Percentiles rank a stretch among this genome's conserved stretches.
phyloP scores from a whole-genome alignment of 495 filamentous ascomycete species.

The Aspergillus indologenus region DNA sequence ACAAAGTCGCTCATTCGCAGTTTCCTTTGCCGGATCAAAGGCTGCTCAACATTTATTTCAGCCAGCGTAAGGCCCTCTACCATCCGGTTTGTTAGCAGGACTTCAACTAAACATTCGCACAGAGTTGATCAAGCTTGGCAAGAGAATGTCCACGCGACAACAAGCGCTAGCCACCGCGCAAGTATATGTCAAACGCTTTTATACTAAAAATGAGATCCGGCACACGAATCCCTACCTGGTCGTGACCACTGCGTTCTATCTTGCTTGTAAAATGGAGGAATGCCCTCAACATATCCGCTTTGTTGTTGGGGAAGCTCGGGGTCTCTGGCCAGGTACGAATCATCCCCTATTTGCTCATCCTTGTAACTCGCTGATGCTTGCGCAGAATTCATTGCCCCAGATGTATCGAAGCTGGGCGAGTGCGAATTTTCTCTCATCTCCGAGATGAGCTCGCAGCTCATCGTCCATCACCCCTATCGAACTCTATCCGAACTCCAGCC shows the following conservation, averaged over 20 bases:
- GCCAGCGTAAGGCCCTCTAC: conserved; percentile 62
- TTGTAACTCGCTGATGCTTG: conserved; percentile 16
- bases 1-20: conserved; percentile 66
- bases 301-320: conserved; percentile 79
- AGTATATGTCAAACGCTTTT: conserved; percentile 91
- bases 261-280: conserved; percentile 99
- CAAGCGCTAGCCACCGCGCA: conserved; percentile 94
- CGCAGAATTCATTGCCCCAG: conserved; percentile 71
- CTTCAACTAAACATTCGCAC: conserved; percentile 14
- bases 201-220: conserved; percentile 84
- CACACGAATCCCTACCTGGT: conserved; percentile 93
- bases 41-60: conserved; percentile 87
- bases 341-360: neutral
- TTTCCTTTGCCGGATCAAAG: conserved; percentile 79
- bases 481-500: conserved; percentile 71
- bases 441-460: conserved; percentile 91
- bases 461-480: conserved; percentile 96
- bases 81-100: neutral
- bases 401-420: conserved; percentile 88
- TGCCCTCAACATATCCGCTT: conserved; percentile 93
- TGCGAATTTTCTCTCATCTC: conserved; percentile 96
- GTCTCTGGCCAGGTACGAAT: conserved; percentile 73
- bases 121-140: conserved; percentile 81
- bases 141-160: conserved; percentile 74
- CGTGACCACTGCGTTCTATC: conserved; percentile 84